Evolutionary conservation across 108 stramenopile genomes (phyloP).

Genomic region (Thalassiosira profunda): DNA sequence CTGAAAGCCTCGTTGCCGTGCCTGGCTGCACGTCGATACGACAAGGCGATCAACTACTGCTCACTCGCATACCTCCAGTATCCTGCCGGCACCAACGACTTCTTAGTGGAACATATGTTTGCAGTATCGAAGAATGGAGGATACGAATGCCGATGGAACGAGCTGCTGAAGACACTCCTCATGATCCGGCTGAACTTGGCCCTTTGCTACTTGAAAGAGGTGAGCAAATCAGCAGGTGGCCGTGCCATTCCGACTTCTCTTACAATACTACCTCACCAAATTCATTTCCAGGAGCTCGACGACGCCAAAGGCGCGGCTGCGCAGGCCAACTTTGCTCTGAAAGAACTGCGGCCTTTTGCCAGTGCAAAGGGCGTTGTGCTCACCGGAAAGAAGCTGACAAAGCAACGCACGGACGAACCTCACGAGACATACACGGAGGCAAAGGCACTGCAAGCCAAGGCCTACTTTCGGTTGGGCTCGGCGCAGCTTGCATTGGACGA

Average conservation of each 20-base stretch:
- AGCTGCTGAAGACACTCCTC: slow-evolving; percentile 59
- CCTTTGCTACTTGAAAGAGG: slow-evolving; percentile 56
- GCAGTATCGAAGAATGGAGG: slow-evolving; percentile 32
- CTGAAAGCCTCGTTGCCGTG: slow-evolving; percentile 46
- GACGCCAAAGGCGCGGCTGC: slow-evolving; percentile 44
- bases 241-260: neutral
- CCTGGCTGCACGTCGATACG: slow-evolving; percentile 70
- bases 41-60: slow-evolving; percentile 80
- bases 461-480: slow-evolving; percentile 81
- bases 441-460: slow-evolving; percentile 71
- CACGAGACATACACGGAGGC: slow-evolving; percentile 55
- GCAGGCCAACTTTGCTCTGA: slow-evolving; percentile 60
- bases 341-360: slow-evolving; percentile 67
- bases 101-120: slow-evolving; percentile 36
- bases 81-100: slow-evolving; percentile 29
- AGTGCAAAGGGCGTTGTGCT: slow-evolving; percentile 45
- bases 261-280: neutral
- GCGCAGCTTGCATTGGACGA: slow-evolving; percentile 60
- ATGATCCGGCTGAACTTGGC: slow-evolving; percentile 70
- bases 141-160: slow-evolving; percentile 46
- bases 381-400: slow-evolving; percentile 37
- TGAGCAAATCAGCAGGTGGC: too few species aligned
- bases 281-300: slow-evolving; percentile 16
- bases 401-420: slow-evolving; percentile 43
- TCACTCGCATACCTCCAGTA: slow-evolving; percentile 60